Evolutionary conservation across 371 early-diverging fungal genomes (phyloP), one percentile per base, ranked within the genome.

Genomic region (Batkoa obscura): DNA sequence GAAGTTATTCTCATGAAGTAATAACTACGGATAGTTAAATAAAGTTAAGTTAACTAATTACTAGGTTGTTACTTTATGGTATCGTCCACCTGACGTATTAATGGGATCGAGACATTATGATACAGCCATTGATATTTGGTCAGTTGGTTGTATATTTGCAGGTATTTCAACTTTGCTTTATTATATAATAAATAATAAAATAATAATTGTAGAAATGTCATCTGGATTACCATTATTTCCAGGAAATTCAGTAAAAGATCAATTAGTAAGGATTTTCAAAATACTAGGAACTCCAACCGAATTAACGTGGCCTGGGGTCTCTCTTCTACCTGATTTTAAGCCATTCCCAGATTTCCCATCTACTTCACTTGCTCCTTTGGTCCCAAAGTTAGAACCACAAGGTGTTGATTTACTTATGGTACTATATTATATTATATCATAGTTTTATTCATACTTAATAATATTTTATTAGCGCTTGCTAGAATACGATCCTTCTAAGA

Each of bases 111-210:
- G 90, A 59, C 87, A 94, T 59, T 99, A 99, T 66, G 82, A 87
- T 12, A 95, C 91, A 15, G 90, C 91, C 2, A 94, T 99, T 60
- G 99, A 99, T 72, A 78, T 99, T 42, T 99, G 99, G 99, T 92
- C 93, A 35, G 82, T 92, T 30, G 99, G 99, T 32, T 99, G 99
- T 71, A 98, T 98, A 43, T 79, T 90, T 69, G 87, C 86, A 45
- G 90, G 84, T 75, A 62, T 61, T n/a, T 43, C 43, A 13, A 10
- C 39, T 13, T 36, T 46, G 17, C 1, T 35, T 34, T 15, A 34
- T 32, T 4, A 45, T 32, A 2, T 34, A 9, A 36, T n/a, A n/a
- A n/a, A n/a, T n/a, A n/a, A 31, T 15, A 58, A 36, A 1, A 33
- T 46, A n/a, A n/a, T n/a, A n/a, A n/a, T n/a, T 65, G 61, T 66